Base-by-base conservation (phyloP, 306 rosid genomes). In the Acacia acuminata region DNA sequence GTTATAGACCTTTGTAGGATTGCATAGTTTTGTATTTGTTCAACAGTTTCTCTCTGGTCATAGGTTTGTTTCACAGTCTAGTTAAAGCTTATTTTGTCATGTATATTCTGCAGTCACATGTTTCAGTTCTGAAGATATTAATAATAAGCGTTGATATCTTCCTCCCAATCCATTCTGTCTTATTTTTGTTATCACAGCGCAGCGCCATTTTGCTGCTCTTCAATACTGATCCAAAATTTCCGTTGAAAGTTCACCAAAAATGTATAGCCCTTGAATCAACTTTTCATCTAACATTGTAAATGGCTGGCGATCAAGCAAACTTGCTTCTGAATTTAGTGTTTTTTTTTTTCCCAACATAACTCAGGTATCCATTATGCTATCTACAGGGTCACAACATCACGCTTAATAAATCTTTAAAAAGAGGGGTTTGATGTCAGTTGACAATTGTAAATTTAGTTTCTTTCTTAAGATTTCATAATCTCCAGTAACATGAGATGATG, bases 1-100 rank as follows among this genome's bases (percentile, higher is more conserved):
- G 87, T 75, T 50, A 78, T 87, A 83, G 94, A 85, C 70, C 70
- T 68, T 44, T 85, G 85, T 88, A 82, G 87, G 84, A 64, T 65
- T 78, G 71, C 75, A n/a, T 86, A 78, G 80, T 77, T 76, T 81
- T 78, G n/a, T 85, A 56, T 76, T 75, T 78, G 22, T 85, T 83
- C 70, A 67, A 16, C 85, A 86, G 87, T 83, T 40, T 75, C 63
- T 83, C 50, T 75, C 27, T n/a, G 63, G 63, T 20, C 75, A n/a
- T 86, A 78, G 80, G 78, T 76, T 81, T 76, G 25, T 85, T 83
- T 79, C 56, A 22, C 77, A 83, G 88, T 83, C 56, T 77, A 87
- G 88, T 77, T 79, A 73, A 73, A 55, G 76, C 76, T 79, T 75
- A 71, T 58, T 11, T 22, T 22, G 32, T 10, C 30, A n/a, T 91